Percentiles rank a stretch among this genome's conserved stretches.
Conservation (phyloP, 129 eudicot species). For the Solidago caesia region DNA sequence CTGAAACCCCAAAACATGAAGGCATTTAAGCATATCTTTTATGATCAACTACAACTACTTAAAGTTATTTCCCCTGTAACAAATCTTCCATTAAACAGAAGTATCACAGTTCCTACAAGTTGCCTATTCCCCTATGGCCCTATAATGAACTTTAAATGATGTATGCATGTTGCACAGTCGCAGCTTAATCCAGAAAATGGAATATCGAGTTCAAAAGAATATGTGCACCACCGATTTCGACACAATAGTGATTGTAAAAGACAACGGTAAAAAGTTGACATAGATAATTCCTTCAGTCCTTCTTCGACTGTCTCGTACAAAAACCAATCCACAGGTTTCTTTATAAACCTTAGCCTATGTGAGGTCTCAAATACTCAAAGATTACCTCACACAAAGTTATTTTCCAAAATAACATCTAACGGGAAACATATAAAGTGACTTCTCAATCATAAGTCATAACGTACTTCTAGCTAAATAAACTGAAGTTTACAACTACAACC, state of each 20-base stretch:
- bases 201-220: not conserved
- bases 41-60: not conserved
- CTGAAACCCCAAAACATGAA: not conserved
- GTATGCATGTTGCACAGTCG: not conserved
- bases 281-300: no score
- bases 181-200: not conserved
- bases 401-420: no score
- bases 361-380: no score
- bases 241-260: not conserved
- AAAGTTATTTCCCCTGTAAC: not conserved
- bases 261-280: not conserved
- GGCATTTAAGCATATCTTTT: not conserved
- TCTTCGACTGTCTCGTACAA: no score
- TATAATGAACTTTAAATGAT: not conserved
- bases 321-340: no score
- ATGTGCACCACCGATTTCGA: not conserved
- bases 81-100: not conserved
- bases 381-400: no score
- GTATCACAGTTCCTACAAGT: not conserved
- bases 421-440: no score
- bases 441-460: no score
- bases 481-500: no score
- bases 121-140: not conserved
- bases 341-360: no score
- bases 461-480: no score